Conservation (phyloP, 2,329 filamentous ascomycete species). For the Emmonsia crescens region DNA sequence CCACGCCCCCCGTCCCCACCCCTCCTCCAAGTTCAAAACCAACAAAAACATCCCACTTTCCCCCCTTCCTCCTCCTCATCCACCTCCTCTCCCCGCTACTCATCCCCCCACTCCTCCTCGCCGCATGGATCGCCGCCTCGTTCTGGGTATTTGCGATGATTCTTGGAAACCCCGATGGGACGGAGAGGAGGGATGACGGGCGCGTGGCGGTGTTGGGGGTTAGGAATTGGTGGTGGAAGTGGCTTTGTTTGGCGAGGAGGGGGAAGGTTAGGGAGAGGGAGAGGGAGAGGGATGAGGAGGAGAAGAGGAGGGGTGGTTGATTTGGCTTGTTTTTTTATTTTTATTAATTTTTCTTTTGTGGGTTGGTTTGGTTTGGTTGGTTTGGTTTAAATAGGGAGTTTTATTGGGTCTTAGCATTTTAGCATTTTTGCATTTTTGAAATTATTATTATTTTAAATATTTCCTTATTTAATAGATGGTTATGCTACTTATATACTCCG, state of each 20-base stretch:
- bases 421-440: too few species aligned
- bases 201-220: conserved; percentile 48
- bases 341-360: background rate
- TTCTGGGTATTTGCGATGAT: conserved; percentile 54
- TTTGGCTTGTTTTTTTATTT: background rate
- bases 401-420: too few species aligned
- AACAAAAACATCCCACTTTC: conserved; percentile 25
- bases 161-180: conserved; percentile 51
- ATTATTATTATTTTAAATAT: too few species aligned
- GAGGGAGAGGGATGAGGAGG: background rate
- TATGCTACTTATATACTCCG: too few species aligned
- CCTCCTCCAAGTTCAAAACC: conserved; percentile 15
- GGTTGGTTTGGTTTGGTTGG: background rate
- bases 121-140: conserved; percentile 48
- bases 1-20: conserved; percentile 16
- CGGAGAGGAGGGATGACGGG: conserved; percentile 50
- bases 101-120: conserved; percentile 45
- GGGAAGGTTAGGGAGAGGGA: background rate
- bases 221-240: conserved; percentile 50
- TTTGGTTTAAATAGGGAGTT: too few species aligned
- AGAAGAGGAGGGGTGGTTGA: background rate
- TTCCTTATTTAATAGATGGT: too few species aligned
- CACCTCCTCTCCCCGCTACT: conserved; percentile 47
- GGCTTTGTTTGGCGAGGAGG: conserved; percentile 29
- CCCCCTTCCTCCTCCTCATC: conserved; percentile 38